Percentiles rank a stretch among this genome's conserved stretches.
Conservation (phyloP, 2,329 filamentous ascomycete species). For the Exutisphaerella laricina region DNA sequence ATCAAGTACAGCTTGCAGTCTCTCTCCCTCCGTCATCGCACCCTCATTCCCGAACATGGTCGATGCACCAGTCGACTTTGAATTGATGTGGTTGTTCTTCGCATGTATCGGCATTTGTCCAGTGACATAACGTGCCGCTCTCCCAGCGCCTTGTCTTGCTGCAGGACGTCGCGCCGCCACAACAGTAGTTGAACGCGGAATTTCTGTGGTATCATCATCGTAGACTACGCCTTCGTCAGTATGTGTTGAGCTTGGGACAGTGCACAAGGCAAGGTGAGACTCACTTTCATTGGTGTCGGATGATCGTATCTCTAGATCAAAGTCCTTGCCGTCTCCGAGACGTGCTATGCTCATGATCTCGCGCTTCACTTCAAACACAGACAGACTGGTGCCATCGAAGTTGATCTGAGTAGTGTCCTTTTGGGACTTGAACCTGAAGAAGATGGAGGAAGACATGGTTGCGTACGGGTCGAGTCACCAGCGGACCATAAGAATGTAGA, state of each 20-base stretch:
- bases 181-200: slow-evolving; percentile 89
- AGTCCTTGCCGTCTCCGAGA: slow-evolving; percentile 91
- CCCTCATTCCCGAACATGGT: slow-evolving; percentile 55
- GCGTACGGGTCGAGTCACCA: slow-evolving; percentile 14
- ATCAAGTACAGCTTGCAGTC: slow-evolving; percentile 85
- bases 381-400: slow-evolving; percentile 96
- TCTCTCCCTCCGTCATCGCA: slow-evolving; percentile 88
- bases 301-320: slow-evolving; percentile 89
- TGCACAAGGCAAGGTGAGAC: slow-evolving; percentile 28
- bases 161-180: slow-evolving; percentile 83
- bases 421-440: slow-evolving; percentile 99
- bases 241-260: slow-evolving; percentile 3
- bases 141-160: slow-evolving; percentile 75
- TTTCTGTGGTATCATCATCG: slow-evolving; percentile 96
- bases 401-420: slow-evolving; percentile 91
- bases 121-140: slow-evolving; percentile 89
- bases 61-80: slow-evolving; percentile 44
- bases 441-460: slow-evolving; percentile 91
- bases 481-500: neutral
- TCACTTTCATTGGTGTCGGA: slow-evolving; percentile 87
- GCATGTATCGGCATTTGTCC: slow-evolving; percentile 90
- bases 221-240: slow-evolving; percentile 61
- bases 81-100: slow-evolving; percentile 67
- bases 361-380: slow-evolving; percentile 96
- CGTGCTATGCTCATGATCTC: slow-evolving; percentile 95